These are phyloP conservation scores for Hordeum pubiflorum DNA, from an alignment of 202 grass and related monocot genomes.

Conservation along the genomic window DNA sequence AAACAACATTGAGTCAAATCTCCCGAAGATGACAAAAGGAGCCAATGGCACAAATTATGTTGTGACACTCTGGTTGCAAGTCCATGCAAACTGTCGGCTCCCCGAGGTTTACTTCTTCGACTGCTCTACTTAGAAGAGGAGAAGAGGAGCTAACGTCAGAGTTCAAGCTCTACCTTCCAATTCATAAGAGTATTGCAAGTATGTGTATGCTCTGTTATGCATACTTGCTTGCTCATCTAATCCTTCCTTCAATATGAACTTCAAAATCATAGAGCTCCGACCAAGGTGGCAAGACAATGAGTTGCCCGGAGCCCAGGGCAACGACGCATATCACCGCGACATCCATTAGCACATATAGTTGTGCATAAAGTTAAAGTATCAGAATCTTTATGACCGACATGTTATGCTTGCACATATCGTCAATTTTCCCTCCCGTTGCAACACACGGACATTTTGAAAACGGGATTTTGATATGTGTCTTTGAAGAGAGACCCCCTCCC, in stretches of 20 bases:
- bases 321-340: too few relatives aligned
- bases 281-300: background rate
- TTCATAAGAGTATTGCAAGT: constrained; percentile 38
- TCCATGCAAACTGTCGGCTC: constrained; percentile 84
- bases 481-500: too few relatives aligned
- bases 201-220: too few relatives aligned
- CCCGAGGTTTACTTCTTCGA: constrained; percentile 76
- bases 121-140: constrained; percentile 60
- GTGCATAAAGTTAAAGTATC: too few relatives aligned
- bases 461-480: too few relatives aligned
- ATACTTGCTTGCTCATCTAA: background rate
- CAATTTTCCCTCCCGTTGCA: too few relatives aligned
- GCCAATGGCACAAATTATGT: constrained; percentile 88
- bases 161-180: constrained; percentile 84
- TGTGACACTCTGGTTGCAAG: constrained; percentile 70
- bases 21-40: constrained; percentile 63
- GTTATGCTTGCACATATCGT: too few relatives aligned
- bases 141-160: constrained; percentile 45
- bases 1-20: constrained; percentile 87
- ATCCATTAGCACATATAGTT: too few relatives aligned
- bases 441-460: too few relatives aligned
- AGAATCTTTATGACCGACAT: too few relatives aligned
- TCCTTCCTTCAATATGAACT: background rate
- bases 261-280: constrained; percentile 8
- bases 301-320: too few relatives aligned